Conservation (phyloP, 2,329 filamentous ascomycete genomes). For the Gaeumannomyces sp. region DNA sequence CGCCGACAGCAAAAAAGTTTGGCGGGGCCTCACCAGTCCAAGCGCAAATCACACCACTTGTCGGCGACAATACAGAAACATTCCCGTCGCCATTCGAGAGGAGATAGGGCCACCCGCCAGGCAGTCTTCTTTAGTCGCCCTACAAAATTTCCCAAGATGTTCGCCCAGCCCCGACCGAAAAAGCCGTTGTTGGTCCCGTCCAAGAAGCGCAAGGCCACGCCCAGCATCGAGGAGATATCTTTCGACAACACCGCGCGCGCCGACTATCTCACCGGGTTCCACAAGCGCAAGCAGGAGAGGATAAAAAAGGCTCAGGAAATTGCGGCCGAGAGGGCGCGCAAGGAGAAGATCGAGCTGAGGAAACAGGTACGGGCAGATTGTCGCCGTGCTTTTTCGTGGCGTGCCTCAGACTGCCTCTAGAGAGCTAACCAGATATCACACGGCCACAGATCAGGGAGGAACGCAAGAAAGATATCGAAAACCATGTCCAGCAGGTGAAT, state of each 20-base stretch:
- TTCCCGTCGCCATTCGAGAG: not conserved
- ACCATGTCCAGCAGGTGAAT: constrained; percentile 74
- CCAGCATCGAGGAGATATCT: constrained; percentile 67
- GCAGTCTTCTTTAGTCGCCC: not conserved
- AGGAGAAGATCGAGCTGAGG: constrained; percentile 68
- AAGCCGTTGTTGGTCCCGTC: constrained; percentile 52
- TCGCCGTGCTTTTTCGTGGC: not conserved
- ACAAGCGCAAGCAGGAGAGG: constrained; percentile 86
- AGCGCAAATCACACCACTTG: not conserved
- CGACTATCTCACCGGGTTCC: constrained; percentile 92
- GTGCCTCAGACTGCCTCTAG: not conserved
- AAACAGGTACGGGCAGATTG: constrained; percentile 51
- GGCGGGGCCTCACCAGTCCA: not conserved
- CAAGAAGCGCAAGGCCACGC: constrained; percentile 60
- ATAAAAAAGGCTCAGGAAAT: constrained; percentile 79
- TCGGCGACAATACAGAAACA: not conserved
- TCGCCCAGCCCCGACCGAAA: constrained; percentile 53
- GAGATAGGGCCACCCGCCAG: not conserved
- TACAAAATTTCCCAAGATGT: constrained; percentile 21
- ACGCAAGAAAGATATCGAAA: constrained; percentile 72
- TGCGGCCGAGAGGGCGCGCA: constrained; percentile 67
- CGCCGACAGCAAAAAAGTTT: constrained; percentile 5
- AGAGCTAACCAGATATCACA: not conserved
- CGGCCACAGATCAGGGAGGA: constrained; percentile 68
- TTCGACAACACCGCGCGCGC: constrained; percentile 76